These are phyloP conservation scores for Cenchrus fungigraminus DNA, from an alignment of 176 grass and related monocot species.

Conservation along the genomic window DNA sequence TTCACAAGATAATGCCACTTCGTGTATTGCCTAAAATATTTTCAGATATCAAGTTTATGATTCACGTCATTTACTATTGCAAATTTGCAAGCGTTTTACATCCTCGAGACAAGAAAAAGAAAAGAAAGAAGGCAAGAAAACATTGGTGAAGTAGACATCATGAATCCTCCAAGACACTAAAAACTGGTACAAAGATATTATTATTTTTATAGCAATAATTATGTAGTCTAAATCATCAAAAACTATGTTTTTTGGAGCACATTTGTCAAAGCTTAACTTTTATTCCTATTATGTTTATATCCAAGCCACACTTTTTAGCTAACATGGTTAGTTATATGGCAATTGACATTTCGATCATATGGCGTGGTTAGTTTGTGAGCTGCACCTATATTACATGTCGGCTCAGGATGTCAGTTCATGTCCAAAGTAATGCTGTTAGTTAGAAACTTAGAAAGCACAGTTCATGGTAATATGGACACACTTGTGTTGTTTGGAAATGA, in stretches of 20 bases:
- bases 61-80: not conserved
- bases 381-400: not conserved
- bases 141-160: not conserved
- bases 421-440: constrained; percentile 20
- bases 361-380: not conserved
- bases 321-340: not conserved
- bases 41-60: not conserved
- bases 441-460: not conserved
- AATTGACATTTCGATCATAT: not conserved
- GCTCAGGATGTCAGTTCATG: not conserved
- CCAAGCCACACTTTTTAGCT: not conserved
- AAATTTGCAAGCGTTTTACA: not conserved
- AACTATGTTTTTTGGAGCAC: not conserved
- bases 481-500: not conserved
- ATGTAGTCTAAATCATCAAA: not conserved
- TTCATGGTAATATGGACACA: not conserved
- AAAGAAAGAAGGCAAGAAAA: not conserved
- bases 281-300: not conserved
- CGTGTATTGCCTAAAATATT: not conserved
- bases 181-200: not conserved
- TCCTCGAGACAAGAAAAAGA: not conserved
- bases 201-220: not conserved
- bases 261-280: not conserved
- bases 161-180: not conserved
- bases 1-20: constrained; percentile 13